Conservation (phyloP, 805 yeast species). For the Maudiozyma serrabonitensis region DNA sequence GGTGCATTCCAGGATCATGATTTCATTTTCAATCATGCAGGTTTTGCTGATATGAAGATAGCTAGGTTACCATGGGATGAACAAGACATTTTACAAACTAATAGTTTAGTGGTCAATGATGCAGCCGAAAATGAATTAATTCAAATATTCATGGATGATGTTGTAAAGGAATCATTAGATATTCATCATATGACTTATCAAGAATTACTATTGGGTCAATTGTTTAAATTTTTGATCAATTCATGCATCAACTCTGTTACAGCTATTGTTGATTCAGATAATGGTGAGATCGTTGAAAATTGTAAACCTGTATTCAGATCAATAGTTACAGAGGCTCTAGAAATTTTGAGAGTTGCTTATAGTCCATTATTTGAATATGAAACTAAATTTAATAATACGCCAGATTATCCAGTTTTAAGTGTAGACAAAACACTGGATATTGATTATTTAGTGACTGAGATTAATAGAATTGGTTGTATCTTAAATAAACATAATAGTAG, state of each 20-base stretch:
- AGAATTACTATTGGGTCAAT: constrained; percentile 48
- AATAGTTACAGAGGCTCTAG: constrained; percentile 30
- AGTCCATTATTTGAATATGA: constrained; percentile 24
- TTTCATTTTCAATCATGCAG: constrained; percentile 50
- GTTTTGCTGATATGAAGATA: constrained; percentile 52
- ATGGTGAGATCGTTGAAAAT: constrained; percentile 60
- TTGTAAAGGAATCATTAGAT: constrained; percentile 20
- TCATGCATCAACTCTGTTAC: constrained; percentile 79
- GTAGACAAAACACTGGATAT: constrained; percentile 23
- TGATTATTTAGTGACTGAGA: constrained; percentile 27
- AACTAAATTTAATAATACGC: constrained; percentile 9
- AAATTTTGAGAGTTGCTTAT: constrained; percentile 23
- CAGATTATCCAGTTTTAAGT: constrained; percentile 23
- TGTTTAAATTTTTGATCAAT: constrained; percentile 70
- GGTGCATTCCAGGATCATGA: constrained; percentile 55
- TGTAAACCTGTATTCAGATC: constrained; percentile 29
- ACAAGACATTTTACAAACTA: constrained; percentile 15
- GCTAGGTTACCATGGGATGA: constrained; percentile 43
- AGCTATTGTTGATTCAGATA: constrained; percentile 63
- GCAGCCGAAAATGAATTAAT: constrained; percentile 20
- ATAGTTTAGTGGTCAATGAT: constrained; percentile 8
- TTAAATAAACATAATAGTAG: constrained; percentile 46
- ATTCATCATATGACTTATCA: constrained; percentile 33
- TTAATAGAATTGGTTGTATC: constrained; percentile 35
- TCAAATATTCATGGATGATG: constrained; percentile 17